These are phyloP conservation scores for Stachybotrys echinatus DNA, from an alignment of 2,329 filamentous ascomycete species.

Conservation along the genomic window DNA sequence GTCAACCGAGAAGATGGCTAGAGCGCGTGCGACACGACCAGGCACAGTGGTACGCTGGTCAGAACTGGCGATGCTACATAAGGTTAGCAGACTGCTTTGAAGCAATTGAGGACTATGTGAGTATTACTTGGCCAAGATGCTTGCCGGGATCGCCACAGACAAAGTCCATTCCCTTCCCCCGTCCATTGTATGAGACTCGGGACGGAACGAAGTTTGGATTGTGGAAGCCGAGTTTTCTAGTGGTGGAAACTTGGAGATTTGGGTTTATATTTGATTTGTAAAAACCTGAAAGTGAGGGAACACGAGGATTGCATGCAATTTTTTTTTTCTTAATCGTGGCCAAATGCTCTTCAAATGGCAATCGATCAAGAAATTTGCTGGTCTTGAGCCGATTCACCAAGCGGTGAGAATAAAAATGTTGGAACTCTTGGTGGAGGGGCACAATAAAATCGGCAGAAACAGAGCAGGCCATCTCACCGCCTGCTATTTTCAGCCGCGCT, in stretches of 20 bases:
- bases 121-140: conserved; percentile 66
- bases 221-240: neutral
- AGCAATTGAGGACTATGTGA: no score
- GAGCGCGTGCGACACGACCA: conserved; percentile 72
- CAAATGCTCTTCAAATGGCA: neutral
- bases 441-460: neutral
- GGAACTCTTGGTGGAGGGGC: neutral
- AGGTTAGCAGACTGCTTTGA: neutral
- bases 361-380: neutral
- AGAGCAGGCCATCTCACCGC: neutral
- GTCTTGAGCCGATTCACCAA: neutral
- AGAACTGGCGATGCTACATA: conserved; percentile 58
- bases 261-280: no score
- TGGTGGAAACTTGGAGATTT: no score
- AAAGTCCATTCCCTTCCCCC: conserved; percentile 66
- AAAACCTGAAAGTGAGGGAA: no score
- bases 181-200: conserved; percentile 10
- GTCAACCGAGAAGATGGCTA: conserved; percentile 79
- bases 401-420: neutral
- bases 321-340: neutral
- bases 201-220: neutral
- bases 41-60: conserved; percentile 71
- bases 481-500: neutral
- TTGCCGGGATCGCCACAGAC: conserved; percentile 73
- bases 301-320: no score